phyloP scores from a whole-genome alignment of 2,329 filamentous ascomycete species.

The Colletotrichum sojae region DNA sequence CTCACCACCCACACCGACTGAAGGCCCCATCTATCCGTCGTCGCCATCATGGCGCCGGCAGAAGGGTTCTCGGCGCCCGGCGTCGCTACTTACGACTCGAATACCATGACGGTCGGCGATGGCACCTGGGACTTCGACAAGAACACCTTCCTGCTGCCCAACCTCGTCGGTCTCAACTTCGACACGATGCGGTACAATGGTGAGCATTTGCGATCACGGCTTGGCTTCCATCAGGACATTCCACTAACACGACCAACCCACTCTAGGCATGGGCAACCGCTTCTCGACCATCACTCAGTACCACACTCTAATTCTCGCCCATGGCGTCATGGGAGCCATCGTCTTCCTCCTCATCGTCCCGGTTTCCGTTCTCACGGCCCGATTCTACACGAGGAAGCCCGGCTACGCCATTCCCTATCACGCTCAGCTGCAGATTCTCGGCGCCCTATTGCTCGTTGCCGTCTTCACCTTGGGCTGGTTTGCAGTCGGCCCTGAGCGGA shows the following conservation, averaged over 20 bases:
- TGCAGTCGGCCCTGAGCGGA: slow-evolving; percentile 80
- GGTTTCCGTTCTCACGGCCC: slow-evolving; percentile 78
- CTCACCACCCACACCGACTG: slow-evolving; percentile 20
- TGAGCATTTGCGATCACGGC: slow-evolving; percentile 54
- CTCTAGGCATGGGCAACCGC: slow-evolving; percentile 83
- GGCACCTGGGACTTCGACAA: slow-evolving; percentile 86
- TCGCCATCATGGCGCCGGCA: slow-evolving; percentile 72
- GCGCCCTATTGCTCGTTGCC: slow-evolving; percentile 76
- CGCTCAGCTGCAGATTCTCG: slow-evolving; percentile 80
- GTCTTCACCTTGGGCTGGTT: slow-evolving; percentile 83
- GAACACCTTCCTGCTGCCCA: slow-evolving; percentile 84
- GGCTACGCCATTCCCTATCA: slow-evolving; percentile 77
- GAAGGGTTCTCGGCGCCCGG: slow-evolving; percentile 77
- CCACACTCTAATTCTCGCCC: slow-evolving; percentile 77
- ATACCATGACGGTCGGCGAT: slow-evolving; percentile 83
- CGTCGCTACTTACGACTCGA: slow-evolving; percentile 79
- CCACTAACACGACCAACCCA: slow-evolving; percentile 42
- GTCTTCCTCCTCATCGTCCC: slow-evolving; percentile 83
- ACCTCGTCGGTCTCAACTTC: slow-evolving; percentile 82
- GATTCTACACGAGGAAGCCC: slow-evolving; percentile 77
- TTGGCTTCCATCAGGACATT: background rate
- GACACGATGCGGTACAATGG: slow-evolving; percentile 90
- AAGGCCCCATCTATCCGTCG: slow-evolving; percentile 45
- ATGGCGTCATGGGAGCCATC: slow-evolving; percentile 80
- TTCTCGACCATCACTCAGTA: slow-evolving; percentile 80